Conservation (phyloP, 768 basidiomycete species). For the Boletus sensibilis region DNA sequence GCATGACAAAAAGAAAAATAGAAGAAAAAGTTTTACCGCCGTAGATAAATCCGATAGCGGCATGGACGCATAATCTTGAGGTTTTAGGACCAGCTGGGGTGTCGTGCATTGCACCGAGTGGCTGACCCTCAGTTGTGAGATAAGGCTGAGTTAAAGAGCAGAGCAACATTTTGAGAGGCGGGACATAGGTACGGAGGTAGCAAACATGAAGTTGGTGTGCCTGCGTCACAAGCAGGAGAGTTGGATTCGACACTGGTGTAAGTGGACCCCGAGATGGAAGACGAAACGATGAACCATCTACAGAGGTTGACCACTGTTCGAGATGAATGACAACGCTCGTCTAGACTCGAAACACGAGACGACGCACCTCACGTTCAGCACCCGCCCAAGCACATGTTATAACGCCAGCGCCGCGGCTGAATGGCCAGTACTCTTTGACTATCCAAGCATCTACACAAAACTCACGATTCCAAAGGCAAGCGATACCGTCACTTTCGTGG, state of each 20-base stretch:
- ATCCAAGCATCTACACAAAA: constrained; percentile 61
- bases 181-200: constrained; percentile 48
- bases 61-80: constrained; percentile 50
- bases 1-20: not conserved
- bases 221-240: constrained; percentile 64
- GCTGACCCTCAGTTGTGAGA: constrained; percentile 35
- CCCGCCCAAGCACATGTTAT: constrained; percentile 65
- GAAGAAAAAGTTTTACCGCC: constrained; percentile 40
- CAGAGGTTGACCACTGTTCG: constrained; percentile 53
- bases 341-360: not conserved
- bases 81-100: constrained; percentile 37
- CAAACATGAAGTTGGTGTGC: constrained; percentile 55
- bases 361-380: constrained; percentile 54
- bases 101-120: constrained; percentile 32
- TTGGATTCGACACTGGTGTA: constrained; percentile 52
- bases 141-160: constrained; percentile 47
- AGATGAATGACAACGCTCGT: not conserved
- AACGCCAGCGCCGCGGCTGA: constrained; percentile 52
- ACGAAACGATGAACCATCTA: constrained; percentile 48
- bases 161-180: constrained; percentile 46
- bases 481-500: constrained; percentile 52
- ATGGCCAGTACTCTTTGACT: constrained; percentile 55
- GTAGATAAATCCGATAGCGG: constrained; percentile 60
- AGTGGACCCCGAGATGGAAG: constrained; percentile 59
- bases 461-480: constrained; percentile 65